Evolutionary conservation across 768 basidiomycete genomes (phyloP).

Genomic region (Serendipita sp.): DNA sequence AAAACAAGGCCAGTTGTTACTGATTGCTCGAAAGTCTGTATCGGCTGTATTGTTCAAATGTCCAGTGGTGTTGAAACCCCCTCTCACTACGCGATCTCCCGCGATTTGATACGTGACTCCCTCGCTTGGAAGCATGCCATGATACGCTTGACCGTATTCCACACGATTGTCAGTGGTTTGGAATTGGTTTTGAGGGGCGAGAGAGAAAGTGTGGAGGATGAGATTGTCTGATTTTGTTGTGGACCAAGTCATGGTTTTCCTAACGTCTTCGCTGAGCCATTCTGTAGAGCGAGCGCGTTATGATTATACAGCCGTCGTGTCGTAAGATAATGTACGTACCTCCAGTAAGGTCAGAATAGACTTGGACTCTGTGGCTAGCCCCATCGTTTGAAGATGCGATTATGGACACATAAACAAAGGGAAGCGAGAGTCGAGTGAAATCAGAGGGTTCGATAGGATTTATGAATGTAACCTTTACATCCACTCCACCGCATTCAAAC

Average conservation of each 20-base stretch:
- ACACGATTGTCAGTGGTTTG: not conserved
- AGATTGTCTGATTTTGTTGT: not conserved
- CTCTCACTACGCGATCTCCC: not conserved
- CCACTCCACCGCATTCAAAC: not conserved
- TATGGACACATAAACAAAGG: slow-evolving; percentile 3
- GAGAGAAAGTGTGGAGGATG: not conserved
- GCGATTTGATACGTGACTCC: slow-evolving; percentile 8
- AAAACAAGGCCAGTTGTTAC: slow-evolving; percentile 9
- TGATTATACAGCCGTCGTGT: too few relatives aligned
- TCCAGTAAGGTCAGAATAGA: slow-evolving; percentile 6
- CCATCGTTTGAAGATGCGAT: slow-evolving; percentile 4
- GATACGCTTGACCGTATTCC: not conserved
- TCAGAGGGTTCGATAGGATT: slow-evolving; percentile 4
- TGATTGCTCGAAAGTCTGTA: slow-evolving; percentile 1
- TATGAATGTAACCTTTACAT: not conserved
- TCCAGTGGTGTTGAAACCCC: slow-evolving; percentile 1
- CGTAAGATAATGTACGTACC: not conserved
- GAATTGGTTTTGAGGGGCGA: not conserved
- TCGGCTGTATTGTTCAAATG: slow-evolving; percentile 3
- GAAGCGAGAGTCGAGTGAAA: slow-evolving; percentile 6
- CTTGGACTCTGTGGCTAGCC: slow-evolving; percentile 1
- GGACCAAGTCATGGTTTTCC: slow-evolving; percentile 18
- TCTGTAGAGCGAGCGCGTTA: not conserved
- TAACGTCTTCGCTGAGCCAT: slow-evolving; percentile 10
- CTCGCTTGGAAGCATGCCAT: not conserved